These are phyloP conservation scores for Penicillium paneum DNA, from an alignment of 2,329 filamentous ascomycete species.

Conservation along the genomic window DNA sequence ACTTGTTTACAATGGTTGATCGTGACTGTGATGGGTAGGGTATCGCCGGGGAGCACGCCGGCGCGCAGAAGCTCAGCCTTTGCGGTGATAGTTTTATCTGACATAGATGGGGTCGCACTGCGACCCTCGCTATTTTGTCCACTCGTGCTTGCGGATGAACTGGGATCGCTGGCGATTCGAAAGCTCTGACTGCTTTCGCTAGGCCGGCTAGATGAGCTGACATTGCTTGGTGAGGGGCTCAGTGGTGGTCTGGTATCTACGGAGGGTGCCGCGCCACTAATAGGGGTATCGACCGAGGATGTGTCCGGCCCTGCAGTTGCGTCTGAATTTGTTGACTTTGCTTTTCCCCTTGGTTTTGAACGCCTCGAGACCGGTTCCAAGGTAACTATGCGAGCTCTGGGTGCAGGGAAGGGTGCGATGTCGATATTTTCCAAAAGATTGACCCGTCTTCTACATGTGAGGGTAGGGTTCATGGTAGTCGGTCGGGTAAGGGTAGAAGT, in stretches of 20 bases:
- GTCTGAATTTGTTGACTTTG: constrained; percentile 46
- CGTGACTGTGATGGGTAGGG: constrained; percentile 71
- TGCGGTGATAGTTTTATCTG: constrained; percentile 77
- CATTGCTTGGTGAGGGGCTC: constrained; percentile 60
- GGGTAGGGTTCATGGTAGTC: constrained; percentile 76
- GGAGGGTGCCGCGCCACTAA: constrained; percentile 30
- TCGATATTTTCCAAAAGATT: constrained; percentile 79
- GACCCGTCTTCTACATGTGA: constrained; percentile 76
- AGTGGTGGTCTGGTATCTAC: constrained; percentile 41
- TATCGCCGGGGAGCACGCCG: constrained; percentile 82
- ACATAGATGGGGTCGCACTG: constrained; percentile 53
- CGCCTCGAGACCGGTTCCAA: constrained; percentile 80
- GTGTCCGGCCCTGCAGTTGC: constrained; percentile 42
- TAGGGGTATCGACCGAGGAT: constrained; percentile 46
- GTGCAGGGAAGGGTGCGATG: constrained; percentile 69
- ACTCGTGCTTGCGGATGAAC: constrained; percentile 36
- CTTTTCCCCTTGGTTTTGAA: constrained; percentile 56
- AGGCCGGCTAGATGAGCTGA: constrained; percentile 66
- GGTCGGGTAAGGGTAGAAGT: constrained; percentile 87
- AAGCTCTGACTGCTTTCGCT: constrained; percentile 63
- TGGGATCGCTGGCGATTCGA: constrained; percentile 50
- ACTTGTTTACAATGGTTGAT: constrained; percentile 86
- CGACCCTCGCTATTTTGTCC: constrained; percentile 48
- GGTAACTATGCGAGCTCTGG: constrained; percentile 78
- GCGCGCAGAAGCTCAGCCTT: constrained; percentile 78